phyloP scores from a whole-genome alignment of 345 rosid species.

The Nasturtium officinale region DNA sequence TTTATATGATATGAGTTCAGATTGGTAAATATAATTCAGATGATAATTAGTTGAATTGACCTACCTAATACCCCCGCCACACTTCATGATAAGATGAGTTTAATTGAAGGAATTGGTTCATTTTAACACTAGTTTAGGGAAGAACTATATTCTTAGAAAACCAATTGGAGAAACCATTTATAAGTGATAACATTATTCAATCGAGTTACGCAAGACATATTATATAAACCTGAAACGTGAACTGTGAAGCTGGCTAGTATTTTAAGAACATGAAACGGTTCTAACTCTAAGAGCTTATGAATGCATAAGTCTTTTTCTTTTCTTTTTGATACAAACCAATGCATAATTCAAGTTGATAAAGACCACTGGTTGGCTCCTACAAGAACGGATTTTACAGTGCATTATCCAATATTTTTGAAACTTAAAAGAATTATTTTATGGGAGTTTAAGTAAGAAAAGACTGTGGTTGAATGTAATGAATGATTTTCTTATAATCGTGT shows the following conservation, averaged over 20 bases:
- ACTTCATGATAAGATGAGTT: background rate
- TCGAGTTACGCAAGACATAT: background rate
- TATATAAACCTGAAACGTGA: background rate
- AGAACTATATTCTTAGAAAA: background rate
- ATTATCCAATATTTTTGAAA: background rate
- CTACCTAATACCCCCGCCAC: too few species aligned
- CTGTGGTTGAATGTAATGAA: slow-evolving; percentile 6
- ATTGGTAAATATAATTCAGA: background rate
- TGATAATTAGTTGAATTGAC: background rate
- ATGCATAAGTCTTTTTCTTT: too few species aligned
- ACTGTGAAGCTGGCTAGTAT: background rate
- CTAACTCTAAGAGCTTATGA: background rate
- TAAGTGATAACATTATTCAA: too few species aligned
- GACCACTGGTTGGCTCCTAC: slow-evolving; percentile 10
- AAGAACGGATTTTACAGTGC: slow-evolving; percentile 7
- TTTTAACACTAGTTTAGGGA: background rate
- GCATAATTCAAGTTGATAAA: background rate
- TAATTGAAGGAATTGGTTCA: background rate
- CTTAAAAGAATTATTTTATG: background rate
- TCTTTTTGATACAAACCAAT: too few species aligned
- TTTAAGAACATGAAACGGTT: background rate
- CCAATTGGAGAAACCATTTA: background rate
- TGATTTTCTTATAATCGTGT: slow-evolving; percentile 34
- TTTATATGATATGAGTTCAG: background rate
- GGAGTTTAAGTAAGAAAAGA: background rate